Percentiles rank a stretch among this genome's conserved stretches.
These are phyloP conservation scores for Diplodia intermedia DNA, from an alignment of 2,329 filamentous ascomycete genomes.

Conservation along the genomic window DNA sequence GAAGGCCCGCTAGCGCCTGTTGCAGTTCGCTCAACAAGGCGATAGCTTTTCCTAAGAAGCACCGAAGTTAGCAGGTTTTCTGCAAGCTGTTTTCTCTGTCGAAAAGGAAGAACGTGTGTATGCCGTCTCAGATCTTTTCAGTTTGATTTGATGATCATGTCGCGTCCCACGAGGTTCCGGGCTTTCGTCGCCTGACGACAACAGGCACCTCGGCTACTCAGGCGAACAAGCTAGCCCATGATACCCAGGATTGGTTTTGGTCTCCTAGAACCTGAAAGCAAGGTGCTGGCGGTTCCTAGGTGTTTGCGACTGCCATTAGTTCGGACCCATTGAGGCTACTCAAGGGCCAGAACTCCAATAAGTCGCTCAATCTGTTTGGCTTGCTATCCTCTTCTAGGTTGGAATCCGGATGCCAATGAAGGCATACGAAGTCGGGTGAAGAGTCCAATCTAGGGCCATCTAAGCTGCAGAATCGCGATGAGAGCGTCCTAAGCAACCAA, in stretches of 20 bases:
- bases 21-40: neutral
- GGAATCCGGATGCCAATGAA: constrained; percentile 3
- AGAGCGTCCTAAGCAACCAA: constrained; percentile 23
- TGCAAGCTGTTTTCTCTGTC: neutral
- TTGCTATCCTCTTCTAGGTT: constrained; percentile 28
- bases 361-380: constrained; percentile 16
- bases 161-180: constrained; percentile 18
- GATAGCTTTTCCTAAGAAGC: neutral
- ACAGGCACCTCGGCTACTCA: constrained; percentile 15
- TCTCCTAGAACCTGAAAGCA: constrained; percentile 16
- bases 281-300: constrained; percentile 11
- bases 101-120: neutral
- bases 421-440: constrained; percentile 13
- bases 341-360: constrained; percentile 29
- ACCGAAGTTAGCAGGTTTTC: constrained; percentile 3
- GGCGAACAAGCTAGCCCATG: constrained; percentile 2
- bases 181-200: neutral
- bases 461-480: constrained; percentile 1
- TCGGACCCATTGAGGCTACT: constrained; percentile 24
- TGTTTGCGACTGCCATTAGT: constrained; percentile 32
- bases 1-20: neutral
- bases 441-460: constrained; percentile 5
- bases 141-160: constrained; percentile 27
- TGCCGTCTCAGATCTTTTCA: constrained; percentile 34
- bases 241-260: neutral